A percentile compares a stretch with the other conserved stretches of the same genome.
phyloP scores from a whole-genome alignment of 208 protist species.

The Tritrichomonas musculus region DNA sequence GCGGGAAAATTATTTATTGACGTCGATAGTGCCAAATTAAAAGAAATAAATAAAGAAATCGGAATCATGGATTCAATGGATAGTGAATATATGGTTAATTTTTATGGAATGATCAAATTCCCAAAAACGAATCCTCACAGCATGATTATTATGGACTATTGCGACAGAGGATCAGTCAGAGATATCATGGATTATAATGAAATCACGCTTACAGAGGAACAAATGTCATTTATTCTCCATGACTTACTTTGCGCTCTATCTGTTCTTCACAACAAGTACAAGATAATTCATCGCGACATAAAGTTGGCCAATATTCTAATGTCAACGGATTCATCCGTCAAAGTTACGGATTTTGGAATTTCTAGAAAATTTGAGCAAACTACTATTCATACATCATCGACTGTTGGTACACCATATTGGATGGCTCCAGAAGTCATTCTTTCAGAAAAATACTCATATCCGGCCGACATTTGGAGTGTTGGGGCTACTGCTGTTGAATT shows the following conservation, averaged over 20 bases:
- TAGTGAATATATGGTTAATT: no score
- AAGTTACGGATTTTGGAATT: constrained; percentile 52
- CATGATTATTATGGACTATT: neutral
- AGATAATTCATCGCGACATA: constrained; percentile 75
- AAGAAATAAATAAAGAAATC: no score
- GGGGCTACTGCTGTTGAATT: constrained; percentile 44
- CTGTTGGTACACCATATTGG: constrained; percentile 43
- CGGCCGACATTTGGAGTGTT: constrained; percentile 48
- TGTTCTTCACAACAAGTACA: neutral
- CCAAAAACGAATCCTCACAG: neutral
- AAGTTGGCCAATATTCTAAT: constrained; percentile 56
- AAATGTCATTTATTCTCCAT: neutral
- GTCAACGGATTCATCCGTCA: constrained; percentile 25
- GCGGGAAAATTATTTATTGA: neutral
- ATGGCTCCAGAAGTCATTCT: constrained; percentile 49
- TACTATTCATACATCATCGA: neutral
- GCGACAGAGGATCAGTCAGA: neutral
- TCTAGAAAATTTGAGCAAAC: neutral
- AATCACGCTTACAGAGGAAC: neutral
- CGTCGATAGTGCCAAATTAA: no score
- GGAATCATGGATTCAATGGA: no score
- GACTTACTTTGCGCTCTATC: neutral
- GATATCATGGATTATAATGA: neutral
- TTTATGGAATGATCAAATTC: no score
- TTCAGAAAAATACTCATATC: neutral